Evolutionary conservation across 140 eudicot species (phyloP).

Genomic region (Cichorium intybus): DNA sequence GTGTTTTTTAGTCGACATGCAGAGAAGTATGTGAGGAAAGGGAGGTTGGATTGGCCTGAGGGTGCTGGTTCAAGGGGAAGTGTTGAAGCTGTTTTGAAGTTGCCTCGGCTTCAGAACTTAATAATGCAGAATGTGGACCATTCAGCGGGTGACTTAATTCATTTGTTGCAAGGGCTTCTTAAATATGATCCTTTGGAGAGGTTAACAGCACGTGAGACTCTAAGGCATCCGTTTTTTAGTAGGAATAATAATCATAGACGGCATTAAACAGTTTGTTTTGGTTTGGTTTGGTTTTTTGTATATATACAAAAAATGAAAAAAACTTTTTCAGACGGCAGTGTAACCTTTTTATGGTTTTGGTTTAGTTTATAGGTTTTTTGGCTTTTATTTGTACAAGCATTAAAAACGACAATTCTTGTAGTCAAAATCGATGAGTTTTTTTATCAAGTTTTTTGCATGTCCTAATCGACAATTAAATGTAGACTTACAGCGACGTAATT

Average conservation of each 20-base stretch:
- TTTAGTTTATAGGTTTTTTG: too few relatives aligned
- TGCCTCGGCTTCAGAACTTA: constrained; percentile 80
- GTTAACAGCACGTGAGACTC: constrained; percentile 64
- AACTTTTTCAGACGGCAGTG: too few relatives aligned
- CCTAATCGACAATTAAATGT: too few relatives aligned
- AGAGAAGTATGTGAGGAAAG: constrained; percentile 55
- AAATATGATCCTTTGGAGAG: constrained; percentile 72
- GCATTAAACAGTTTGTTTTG: constrained; percentile 3
- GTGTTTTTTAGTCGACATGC: constrained; percentile 39
- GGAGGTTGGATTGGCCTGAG: constrained; percentile 59
- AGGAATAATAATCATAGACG: constrained; percentile 47
- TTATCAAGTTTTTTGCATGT: too few relatives aligned
- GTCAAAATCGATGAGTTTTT: too few relatives aligned
- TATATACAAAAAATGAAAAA: too few relatives aligned
- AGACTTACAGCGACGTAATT: too few relatives aligned
- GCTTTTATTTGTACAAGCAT: too few relatives aligned
- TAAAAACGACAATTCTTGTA: too few relatives aligned
- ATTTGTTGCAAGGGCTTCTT: constrained; percentile 72
- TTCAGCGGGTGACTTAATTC: constrained; percentile 80
- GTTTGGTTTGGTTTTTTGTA: too few relatives aligned
- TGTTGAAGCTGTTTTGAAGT: constrained; percentile 53
- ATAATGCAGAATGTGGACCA: constrained; percentile 91
- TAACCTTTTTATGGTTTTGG: too few relatives aligned
- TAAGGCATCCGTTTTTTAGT: constrained; percentile 75
- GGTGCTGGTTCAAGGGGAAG: constrained; percentile 70